Evolutionary conservation across 768 basidiomycete species (phyloP).

Genomic region (Ephemerocybe angulata): DNA sequence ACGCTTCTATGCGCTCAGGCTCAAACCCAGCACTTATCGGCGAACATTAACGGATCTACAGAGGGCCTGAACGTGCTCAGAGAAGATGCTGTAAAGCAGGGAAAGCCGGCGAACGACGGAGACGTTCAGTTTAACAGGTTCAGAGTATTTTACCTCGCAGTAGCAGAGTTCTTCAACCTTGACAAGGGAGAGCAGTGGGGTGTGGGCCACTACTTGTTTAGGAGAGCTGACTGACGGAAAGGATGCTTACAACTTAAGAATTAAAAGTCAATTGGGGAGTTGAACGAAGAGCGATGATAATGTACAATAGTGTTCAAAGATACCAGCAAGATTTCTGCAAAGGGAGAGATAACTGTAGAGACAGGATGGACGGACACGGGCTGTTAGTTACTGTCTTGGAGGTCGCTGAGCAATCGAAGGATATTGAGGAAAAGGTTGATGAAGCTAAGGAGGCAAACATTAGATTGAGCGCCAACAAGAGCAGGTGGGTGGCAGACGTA

Average conservation of each 20-base stretch:
- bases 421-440: slow-evolving; percentile 89
- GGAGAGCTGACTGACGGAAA: slow-evolving; percentile 12
- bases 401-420: slow-evolving; percentile 70
- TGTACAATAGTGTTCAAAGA: neutral
- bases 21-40: neutral
- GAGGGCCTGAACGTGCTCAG: slow-evolving; percentile 47
- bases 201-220: slow-evolving; percentile 55
- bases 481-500: slow-evolving; percentile 41
- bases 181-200: slow-evolving; percentile 63
- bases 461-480: slow-evolving; percentile 13
- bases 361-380: neutral
- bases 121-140: slow-evolving; percentile 60
- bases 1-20: neutral
- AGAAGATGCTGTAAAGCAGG: slow-evolving; percentile 45
- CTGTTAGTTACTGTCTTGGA: slow-evolving; percentile 39
- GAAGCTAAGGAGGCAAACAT: slow-evolving; percentile 47
- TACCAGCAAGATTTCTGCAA: neutral
- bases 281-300: slow-evolving; percentile 12
- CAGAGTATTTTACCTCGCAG: slow-evolving; percentile 69
- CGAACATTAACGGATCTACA: slow-evolving; percentile 2
- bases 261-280: neutral
- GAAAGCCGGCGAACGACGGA: slow-evolving; percentile 45
- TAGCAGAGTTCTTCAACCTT: slow-evolving; percentile 63
- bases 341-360: neutral
- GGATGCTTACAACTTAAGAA: too few species aligned